Percentiles rank a stretch among this genome's conserved stretches.
phyloP scores from a whole-genome alignment of 495 filamentous ascomycete species.

The Sporormia fimetaria region DNA sequence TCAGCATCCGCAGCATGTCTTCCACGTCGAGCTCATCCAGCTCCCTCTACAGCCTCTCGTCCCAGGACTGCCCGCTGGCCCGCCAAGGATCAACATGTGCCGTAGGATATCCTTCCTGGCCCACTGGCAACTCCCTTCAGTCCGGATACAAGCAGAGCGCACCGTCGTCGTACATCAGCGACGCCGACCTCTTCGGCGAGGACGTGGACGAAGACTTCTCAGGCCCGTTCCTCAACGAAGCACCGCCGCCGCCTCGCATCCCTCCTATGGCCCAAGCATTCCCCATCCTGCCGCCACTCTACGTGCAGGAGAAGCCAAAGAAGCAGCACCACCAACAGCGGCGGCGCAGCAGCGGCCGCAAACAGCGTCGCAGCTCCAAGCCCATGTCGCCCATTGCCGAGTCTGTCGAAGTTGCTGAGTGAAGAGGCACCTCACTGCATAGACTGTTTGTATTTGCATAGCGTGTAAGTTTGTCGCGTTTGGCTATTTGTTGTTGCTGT shows the following conservation, averaged over 20 bases:
- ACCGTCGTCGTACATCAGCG: constrained; percentile 32
- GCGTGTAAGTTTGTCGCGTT: constrained; percentile 22
- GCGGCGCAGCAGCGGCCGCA: constrained; percentile 25
- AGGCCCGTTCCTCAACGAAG: constrained; percentile 26
- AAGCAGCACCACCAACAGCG: constrained; percentile 12
- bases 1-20: constrained; percentile 20
- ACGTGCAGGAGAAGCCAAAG: constrained; percentile 29
- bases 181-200: constrained; percentile 33
- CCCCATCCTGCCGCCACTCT: constrained; percentile 30
- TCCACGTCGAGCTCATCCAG: constrained; percentile 9
- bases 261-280: constrained; percentile 23
- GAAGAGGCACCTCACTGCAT: constrained; percentile 5
- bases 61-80: constrained; percentile 11
- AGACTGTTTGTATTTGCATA: constrained; percentile 1
- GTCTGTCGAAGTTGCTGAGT: constrained; percentile 23
- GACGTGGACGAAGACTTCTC: constrained; percentile 18
- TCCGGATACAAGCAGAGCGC: constrained; percentile 15
- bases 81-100: constrained; percentile 22
- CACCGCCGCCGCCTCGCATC: constrained; percentile 30
- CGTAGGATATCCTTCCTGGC: constrained; percentile 30
- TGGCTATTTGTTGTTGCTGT: too few relatives aligned
- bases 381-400: constrained; percentile 30
- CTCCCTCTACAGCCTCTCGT: constrained; percentile 21
- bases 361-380: constrained; percentile 26
- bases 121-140: constrained; percentile 24